A percentile compares a stretch with the other conserved stretches of the same genome.
These are phyloP conservation scores for Hypomyces perniciosus DNA, from an alignment of 2,329 filamentous ascomycete genomes.

Conservation along the genomic window DNA sequence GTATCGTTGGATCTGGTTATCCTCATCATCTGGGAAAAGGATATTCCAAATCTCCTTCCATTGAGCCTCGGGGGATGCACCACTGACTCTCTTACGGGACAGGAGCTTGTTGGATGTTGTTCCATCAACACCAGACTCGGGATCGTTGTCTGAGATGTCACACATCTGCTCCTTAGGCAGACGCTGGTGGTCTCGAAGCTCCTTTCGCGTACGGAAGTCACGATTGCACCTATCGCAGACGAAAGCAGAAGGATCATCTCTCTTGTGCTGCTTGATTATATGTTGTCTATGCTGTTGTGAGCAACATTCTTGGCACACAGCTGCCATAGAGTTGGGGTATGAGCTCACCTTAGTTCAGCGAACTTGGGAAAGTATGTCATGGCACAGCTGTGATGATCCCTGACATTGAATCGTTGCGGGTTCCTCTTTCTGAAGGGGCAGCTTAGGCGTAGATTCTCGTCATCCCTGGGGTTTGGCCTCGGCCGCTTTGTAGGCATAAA, in stretches of 20 bases:
- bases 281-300: constrained; percentile 27
- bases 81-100: constrained; percentile 34
- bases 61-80: constrained; percentile 32
- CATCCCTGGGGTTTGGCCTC: constrained; percentile 28
- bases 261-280: constrained; percentile 38
- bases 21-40: constrained; percentile 36
- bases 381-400: constrained; percentile 39
- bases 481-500: constrained; percentile 25
- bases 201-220: constrained; percentile 33
- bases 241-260: constrained; percentile 35
- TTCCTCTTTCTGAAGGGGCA: constrained; percentile 42
- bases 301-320: background rate
- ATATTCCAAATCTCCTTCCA: constrained; percentile 39
- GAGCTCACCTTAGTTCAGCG: constrained; percentile 31
- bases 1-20: constrained; percentile 24
- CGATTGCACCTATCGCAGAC: constrained; percentile 36
- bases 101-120: constrained; percentile 35
- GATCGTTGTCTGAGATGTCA: constrained; percentile 34
- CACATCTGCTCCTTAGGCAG: constrained; percentile 37
- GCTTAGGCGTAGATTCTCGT: constrained; percentile 34
- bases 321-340: background rate
- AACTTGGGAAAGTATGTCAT: constrained; percentile 39
- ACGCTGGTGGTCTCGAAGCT: constrained; percentile 34
- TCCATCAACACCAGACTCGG: constrained; percentile 35
- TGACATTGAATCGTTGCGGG: constrained; percentile 39